phyloP scores from a whole-genome alignment of 371 early-diverging fungal species.

The Circinella minor region DNA sequence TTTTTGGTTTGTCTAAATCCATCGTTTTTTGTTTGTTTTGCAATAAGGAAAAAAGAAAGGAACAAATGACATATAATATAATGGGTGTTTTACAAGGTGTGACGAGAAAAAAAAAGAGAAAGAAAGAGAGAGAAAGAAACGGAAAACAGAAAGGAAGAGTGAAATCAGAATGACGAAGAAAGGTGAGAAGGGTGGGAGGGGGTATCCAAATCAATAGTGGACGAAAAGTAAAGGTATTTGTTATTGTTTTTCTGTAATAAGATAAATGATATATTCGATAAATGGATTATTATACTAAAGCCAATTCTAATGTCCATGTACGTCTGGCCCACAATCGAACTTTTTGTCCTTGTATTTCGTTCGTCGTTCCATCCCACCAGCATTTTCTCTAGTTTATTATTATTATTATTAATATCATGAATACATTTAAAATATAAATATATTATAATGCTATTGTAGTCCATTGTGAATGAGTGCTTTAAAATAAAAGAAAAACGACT shows the following conservation, averaged over 20 bases:
- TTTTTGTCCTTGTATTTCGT: slow-evolving; percentile 62
- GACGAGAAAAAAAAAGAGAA: not conserved
- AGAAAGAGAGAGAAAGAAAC: not conserved
- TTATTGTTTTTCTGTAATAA: not conserved
- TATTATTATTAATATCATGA: not conserved
- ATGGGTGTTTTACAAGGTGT: no score
- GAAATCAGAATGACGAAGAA: not conserved
- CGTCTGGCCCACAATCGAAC: slow-evolving; percentile 83
- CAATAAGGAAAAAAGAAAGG: not conserved
- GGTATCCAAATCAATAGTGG: slow-evolving; percentile 10
- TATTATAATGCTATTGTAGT: not conserved
- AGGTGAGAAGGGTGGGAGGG: slow-evolving; percentile 2
- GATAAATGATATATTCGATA: no score
- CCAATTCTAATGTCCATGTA: slow-evolving; percentile 86
- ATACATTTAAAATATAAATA: not conserved
- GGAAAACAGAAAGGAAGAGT: slow-evolving; percentile 6
- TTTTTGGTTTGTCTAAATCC: not conserved
- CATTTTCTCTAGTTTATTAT: slow-evolving; percentile 65
- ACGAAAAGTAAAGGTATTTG: slow-evolving; percentile 9
- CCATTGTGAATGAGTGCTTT: no score
- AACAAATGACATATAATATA: not conserved
- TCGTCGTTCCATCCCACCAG: slow-evolving; percentile 86
- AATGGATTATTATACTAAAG: slow-evolving; percentile 58
- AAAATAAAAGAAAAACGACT: slow-evolving; percentile 8
- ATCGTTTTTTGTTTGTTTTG: not conserved